Base-by-base conservation (phyloP, 495 filamentous ascomycete genomes). In the Hypoxylon fuscum region DNA sequence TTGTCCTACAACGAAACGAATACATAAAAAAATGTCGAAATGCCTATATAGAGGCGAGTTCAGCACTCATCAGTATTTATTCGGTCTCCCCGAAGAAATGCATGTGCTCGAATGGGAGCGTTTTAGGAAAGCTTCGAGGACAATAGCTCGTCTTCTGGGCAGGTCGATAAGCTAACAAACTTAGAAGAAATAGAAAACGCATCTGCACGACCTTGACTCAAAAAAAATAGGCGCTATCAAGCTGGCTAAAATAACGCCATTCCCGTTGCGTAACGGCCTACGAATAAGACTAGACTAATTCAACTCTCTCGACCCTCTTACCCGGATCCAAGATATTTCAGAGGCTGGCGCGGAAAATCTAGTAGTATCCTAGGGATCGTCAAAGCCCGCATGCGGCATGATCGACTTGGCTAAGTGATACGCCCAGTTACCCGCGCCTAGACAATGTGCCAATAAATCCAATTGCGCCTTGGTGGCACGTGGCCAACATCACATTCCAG, bases 401-500 rank as follows among this genome's bases (percentile, higher is more conserved):
- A 55, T 40, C 53, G 43, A 29, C 14, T 55, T 62, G 22, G 44
- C 42, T 44, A 14, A 27, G 20, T 18, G 20, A 47, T 44, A 12
- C 29, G 45, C 23, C 44, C 45, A 58, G 35, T 23, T 41, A 41
- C 17, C 54, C 22, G 55, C 55, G 46, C 38, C 29, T 34, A 48
- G 9, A 18, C 40, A 50, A 55, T 43, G 40, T 63, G 55, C 62
- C 48, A 65, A 44, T 53, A 18, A 62, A 62, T 57, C 41, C n/a
- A 49, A 52, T 50, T 21, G 55, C 43, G 40, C 40, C 45, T 43
- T 53, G 29, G 44, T 21, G 62, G 68, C 68, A 68, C 68, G 68
- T 71, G 68, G 66, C 27, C 41, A 23, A 29, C 53, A 69, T 62
- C 62, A 58, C 62, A 71, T 71, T 69, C 68, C 66, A 69, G 66